phyloP scores from a whole-genome alignment of 192 early-diverging fungal species.

The Rhizoclosmatium sp. region DNA sequence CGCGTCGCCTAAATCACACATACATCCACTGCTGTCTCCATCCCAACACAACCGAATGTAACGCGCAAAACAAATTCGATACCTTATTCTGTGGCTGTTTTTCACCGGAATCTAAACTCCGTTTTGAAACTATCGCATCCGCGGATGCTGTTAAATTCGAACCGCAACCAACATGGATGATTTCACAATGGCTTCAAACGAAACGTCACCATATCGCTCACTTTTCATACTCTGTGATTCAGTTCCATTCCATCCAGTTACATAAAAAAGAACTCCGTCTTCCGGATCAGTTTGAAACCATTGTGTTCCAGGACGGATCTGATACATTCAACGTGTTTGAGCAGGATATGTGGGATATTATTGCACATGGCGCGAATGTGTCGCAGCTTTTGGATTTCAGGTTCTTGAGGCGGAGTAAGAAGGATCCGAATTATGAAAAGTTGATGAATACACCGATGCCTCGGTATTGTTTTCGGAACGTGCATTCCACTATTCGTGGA shows the following conservation, averaged over 20 bases:
- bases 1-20: background rate
- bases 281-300: background rate
- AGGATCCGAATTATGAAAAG: background rate
- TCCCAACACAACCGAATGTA: background rate
- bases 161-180: slow-evolving; percentile 1
- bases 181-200: slow-evolving; percentile 24
- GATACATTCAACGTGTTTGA: slow-evolving; percentile 1
- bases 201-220: slow-evolving; percentile 21
- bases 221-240: slow-evolving; percentile 6
- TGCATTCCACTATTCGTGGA: slow-evolving; percentile 17
- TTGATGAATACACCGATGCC: background rate
- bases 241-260: slow-evolving; percentile 6
- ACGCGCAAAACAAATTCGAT: background rate
- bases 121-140: background rate
- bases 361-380: background rate
- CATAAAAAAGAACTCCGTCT: background rate
- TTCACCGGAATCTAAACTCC: slow-evolving; percentile 1
- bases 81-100: slow-evolving; percentile 11
- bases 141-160: background rate
- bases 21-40: slow-evolving; percentile 1
- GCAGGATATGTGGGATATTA: slow-evolving; percentile 15
- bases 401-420: slow-evolving; percentile 1
- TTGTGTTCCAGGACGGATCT: slow-evolving; percentile 13
- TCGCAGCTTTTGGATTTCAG: background rate
- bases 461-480: background rate